A percentile compares a stretch with the other conserved stretches of the same genome.
phyloP scores from a whole-genome alignment of 2,329 filamentous ascomycete genomes.

The Colletotrichum sp. region DNA sequence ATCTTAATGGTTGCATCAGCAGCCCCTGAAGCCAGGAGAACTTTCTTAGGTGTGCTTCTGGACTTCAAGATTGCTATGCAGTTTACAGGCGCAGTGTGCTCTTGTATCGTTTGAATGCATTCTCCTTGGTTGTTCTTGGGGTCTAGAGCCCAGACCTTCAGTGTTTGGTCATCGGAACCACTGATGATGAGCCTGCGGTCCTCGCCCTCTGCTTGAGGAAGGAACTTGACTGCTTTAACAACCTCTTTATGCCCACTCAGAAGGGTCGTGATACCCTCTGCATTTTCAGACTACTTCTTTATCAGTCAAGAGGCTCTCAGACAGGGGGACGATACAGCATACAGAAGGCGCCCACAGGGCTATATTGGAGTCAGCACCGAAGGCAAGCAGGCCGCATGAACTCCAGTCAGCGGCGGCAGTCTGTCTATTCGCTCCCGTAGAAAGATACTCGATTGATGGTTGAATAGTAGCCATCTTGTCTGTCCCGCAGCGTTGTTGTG shows the following conservation, averaged over 20 bases:
- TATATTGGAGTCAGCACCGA: slow-evolving; percentile 87
- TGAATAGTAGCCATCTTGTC: slow-evolving; percentile 25
- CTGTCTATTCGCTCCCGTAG: slow-evolving; percentile 88
- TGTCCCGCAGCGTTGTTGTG: background rate
- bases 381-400: slow-evolving; percentile 75
- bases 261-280: slow-evolving; percentile 66
- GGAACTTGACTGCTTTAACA: slow-evolving; percentile 85
- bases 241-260: slow-evolving; percentile 78
- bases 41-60: slow-evolving; percentile 30
- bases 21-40: slow-evolving; percentile 76
- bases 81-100: slow-evolving; percentile 80
- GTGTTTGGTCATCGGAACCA: slow-evolving; percentile 80
- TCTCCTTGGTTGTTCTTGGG: slow-evolving; percentile 32
- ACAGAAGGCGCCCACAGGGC: slow-evolving; percentile 79
- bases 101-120: slow-evolving; percentile 61
- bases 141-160: slow-evolving; percentile 72
- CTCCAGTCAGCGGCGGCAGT: slow-evolving; percentile 92
- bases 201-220: slow-evolving; percentile 55
- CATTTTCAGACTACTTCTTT: slow-evolving; percentile 8
- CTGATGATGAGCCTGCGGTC: slow-evolving; percentile 69
- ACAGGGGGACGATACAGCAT: background rate
- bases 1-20: slow-evolving; percentile 76
- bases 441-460: slow-evolving; percentile 60
- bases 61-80: slow-evolving; percentile 56
- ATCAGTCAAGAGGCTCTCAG: background rate